Evolutionary conservation across 495 filamentous ascomycete genomes (phyloP).

Genomic region (Apiosordaria backusii): DNA sequence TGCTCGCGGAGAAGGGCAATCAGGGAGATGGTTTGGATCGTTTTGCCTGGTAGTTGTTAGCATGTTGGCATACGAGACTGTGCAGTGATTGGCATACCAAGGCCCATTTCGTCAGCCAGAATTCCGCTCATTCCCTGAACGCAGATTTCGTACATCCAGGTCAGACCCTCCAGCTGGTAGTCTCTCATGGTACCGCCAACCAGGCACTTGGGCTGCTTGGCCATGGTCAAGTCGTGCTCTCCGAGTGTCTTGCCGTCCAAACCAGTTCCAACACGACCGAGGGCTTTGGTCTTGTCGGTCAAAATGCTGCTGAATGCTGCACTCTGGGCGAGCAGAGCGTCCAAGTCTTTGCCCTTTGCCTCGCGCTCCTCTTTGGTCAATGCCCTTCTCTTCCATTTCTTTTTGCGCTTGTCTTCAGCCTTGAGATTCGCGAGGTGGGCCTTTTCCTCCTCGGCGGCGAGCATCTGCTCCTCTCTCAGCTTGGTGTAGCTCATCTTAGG

Average conservation of each 20-base stretch:
- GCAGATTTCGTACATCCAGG: slow-evolving; percentile 86
- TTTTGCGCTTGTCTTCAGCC: slow-evolving; percentile 43
- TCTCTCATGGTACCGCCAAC: slow-evolving; percentile 86
- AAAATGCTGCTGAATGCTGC: slow-evolving; percentile 51
- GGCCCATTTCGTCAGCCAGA: slow-evolving; percentile 94
- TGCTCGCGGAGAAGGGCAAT: slow-evolving; percentile 86
- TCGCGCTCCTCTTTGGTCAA: slow-evolving; percentile 52
- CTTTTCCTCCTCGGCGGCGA: slow-evolving; percentile 52
- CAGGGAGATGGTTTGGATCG: slow-evolving; percentile 87
- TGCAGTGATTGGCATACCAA: slow-evolving; percentile 50
- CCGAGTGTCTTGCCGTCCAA: slow-evolving; percentile 58
- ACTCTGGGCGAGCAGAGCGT: slow-evolving; percentile 47
- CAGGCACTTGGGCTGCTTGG: slow-evolving; percentile 78
- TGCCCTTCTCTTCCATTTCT: slow-evolving; percentile 47
- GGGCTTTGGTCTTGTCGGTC: slow-evolving; percentile 52
- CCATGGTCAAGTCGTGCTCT: slow-evolving; percentile 72
- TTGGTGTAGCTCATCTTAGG: slow-evolving; percentile 38
- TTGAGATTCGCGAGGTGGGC: slow-evolving; percentile 47
- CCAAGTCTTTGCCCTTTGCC: slow-evolving; percentile 49
- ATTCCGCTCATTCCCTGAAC: slow-evolving; percentile 89
- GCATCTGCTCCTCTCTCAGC: slow-evolving; percentile 41
- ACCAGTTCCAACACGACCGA: slow-evolving; percentile 52
- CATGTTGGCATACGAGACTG: neutral
- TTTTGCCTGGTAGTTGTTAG: slow-evolving; percentile 55
- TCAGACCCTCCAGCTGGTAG: slow-evolving; percentile 91